phyloP scores from a whole-genome alignment of 176 grass and related monocot genomes.

The Tillandsia leiboldiana region DNA sequence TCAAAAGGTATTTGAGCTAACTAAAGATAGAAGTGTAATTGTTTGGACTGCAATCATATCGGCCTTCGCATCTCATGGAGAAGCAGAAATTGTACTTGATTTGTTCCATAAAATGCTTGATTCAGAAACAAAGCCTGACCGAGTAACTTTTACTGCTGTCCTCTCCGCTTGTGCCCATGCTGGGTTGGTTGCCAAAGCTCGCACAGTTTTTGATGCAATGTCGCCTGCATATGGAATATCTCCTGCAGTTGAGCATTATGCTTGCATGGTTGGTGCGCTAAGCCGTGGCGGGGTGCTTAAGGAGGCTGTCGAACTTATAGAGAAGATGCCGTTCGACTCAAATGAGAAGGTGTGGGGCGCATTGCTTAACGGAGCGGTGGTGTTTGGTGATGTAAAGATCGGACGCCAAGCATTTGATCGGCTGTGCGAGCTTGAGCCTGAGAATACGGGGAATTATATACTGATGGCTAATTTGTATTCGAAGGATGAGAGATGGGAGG shows the following conservation, averaged over 20 bases:
- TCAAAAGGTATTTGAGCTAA: slow-evolving; percentile 28
- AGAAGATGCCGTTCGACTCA: slow-evolving; percentile 46
- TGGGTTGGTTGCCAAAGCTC: slow-evolving; percentile 46
- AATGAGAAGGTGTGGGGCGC: slow-evolving; percentile 56
- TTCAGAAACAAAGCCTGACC: slow-evolving; percentile 29
- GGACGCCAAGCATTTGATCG: slow-evolving; percentile 34
- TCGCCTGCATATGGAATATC: slow-evolving; percentile 23
- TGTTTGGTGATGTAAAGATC: slow-evolving; percentile 38
- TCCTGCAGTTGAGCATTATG: slow-evolving; percentile 45
- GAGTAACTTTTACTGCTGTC: slow-evolving; percentile 43
- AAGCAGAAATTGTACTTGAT: slow-evolving; percentile 24
- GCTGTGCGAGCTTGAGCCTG: slow-evolving; percentile 45
- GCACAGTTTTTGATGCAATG: slow-evolving; percentile 51
- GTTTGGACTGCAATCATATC: slow-evolving; percentile 67
- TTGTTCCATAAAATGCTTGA: slow-evolving; percentile 43
- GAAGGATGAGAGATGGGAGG: slow-evolving; percentile 57
- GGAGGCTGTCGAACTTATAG: slow-evolving; percentile 42
- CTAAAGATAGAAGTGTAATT: slow-evolving; percentile 27
- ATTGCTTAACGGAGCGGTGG: slow-evolving; percentile 49
- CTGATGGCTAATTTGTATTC: slow-evolving; percentile 69
- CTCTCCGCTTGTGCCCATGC: slow-evolving; percentile 52
- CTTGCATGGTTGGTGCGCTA: slow-evolving; percentile 54
- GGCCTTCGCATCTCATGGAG: slow-evolving; percentile 42
- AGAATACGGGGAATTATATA: slow-evolving; percentile 57
- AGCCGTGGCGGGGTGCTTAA: slow-evolving; percentile 47